Evolutionary conservation across 2,329 filamentous ascomycete genomes (phyloP), one percentile per base, ranked within the genome.

Genomic region (Cladosporium sp.): DNA sequence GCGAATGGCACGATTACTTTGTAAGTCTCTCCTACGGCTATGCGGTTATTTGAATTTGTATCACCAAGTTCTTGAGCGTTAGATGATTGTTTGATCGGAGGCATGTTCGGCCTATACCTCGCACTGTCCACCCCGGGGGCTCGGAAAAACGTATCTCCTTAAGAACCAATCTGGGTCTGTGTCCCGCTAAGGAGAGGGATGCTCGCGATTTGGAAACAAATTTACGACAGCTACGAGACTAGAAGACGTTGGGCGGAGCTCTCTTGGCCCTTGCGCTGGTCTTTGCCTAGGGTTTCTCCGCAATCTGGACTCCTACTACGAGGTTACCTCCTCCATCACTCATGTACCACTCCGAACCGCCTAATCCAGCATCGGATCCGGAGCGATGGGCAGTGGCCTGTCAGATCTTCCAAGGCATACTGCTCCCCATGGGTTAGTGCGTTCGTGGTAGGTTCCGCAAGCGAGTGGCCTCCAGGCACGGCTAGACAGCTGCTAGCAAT

Each of bases 81-180:
- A n/a, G 3, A 47, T 24, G n/a, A 12, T 47, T 21, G 41, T 21
- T 21, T 47, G 8, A 44, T 47, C 41, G 8, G n/a, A 4, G n/a
- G n/a, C 41, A 47, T 47, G 41, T 21, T 18, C n/a, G n/a, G 41
- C 12, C 41, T 47, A 47, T 10, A n/a, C 15, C 41, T 21, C 8
- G 41, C 41, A 47, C 41, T 21, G 41, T 11, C 41, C 41, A 47
- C 5, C 41, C 41, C 52, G 18, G 15, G 55, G 34, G 34, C 34
- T 30, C 61, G 61, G 61, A 64, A 64, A 64, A 64, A 64, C 61
- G 36, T 64, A 64, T 64, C 28, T n/a, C 59, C 59, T 14, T 21
- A 11, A 1, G 3, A 3, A 7, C 4, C 1, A 2, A 11, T 11
- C 2, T 2, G 12, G 10, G 41, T 47, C n/a, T 47, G 41, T 47